Base-by-base conservation (phyloP, 2,329 filamentous ascomycete species). In the Fusarium continuum region DNA sequence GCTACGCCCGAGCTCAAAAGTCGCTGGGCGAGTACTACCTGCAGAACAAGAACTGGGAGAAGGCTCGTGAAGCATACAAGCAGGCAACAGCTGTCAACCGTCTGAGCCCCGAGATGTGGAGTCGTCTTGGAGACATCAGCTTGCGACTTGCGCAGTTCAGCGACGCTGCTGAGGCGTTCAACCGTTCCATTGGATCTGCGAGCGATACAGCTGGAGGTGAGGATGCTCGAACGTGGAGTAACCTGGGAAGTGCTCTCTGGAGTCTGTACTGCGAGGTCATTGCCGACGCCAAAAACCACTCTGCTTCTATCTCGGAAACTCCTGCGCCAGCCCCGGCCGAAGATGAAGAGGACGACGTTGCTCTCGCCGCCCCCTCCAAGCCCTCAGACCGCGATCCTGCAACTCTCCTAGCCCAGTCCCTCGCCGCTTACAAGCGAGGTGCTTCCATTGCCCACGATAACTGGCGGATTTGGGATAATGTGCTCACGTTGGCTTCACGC, bases 391-490 rank as follows among this genome's bases (percentile, higher is more conserved):
- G 69, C 25, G 85, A 89, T 61, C 85, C 87, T 0, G 81, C 86
- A 29, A 83, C 83, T 41, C 82, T 91, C 48, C 84, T 93, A 2
- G 80, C 84, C 1, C 92, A 96, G 72, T 88, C 95, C 0, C 85
- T 99, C 1, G 82, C 85, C 6, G 94, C 95, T 0, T 92, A 96
- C 76, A 95, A 96, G 73, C 90, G 91, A 63, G 95, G 93, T 9
- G 92, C 93, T 1, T 84, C 86, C 5, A 85, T 97, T 20, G 92
- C 96, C 45, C 85, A 92, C 75, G 89, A 93, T 69, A 94, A 94
- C 78, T 91, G 90, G 84, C 88, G 92, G 68, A 97, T 99, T 75
- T 98, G 94, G 94, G 92, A 96, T 73, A 99, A 99, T 70, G 90
- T 98, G 14, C 85, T 99, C 54, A 95, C 93, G 0, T 88, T 98